Conservation (phyloP, 2,329 filamentous ascomycete species). For the Grosmannia serpens region DNA sequence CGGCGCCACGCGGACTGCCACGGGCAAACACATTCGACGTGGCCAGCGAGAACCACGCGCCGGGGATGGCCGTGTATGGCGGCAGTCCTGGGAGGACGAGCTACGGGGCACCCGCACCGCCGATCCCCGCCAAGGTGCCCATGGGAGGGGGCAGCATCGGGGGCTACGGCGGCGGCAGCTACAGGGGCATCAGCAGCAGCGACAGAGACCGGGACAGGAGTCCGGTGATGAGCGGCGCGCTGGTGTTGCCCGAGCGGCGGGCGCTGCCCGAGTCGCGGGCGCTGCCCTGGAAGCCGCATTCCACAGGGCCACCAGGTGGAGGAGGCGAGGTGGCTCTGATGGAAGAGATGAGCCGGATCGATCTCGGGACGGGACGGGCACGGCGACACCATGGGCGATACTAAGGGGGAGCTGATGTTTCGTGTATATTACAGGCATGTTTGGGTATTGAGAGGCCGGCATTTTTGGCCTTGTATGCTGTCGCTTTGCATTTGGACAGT, state of each 20-base stretch:
- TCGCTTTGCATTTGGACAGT: not conserved
- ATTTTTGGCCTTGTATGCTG: not conserved
- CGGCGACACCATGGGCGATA: conserved; percentile 27
- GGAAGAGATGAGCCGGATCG: conserved; percentile 59
- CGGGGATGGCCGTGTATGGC: conserved; percentile 16
- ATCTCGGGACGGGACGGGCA: conserved; percentile 50
- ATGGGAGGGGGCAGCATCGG: conserved; percentile 22
- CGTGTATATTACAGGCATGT: not conserved
- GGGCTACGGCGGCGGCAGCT: not conserved
- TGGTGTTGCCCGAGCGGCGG: conserved; percentile 14
- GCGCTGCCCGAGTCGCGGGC: not conserved
- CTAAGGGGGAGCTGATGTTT: not conserved
- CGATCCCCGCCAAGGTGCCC: conserved; percentile 61
- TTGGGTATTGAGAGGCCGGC: not conserved
- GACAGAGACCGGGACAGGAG: conserved; percentile 9
- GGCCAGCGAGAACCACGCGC: conserved; percentile 38
- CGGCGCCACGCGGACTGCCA: conserved; percentile 30
- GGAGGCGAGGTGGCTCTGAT: conserved; percentile 48
- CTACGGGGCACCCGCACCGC: conserved; percentile 29
- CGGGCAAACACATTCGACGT: conserved; percentile 42
- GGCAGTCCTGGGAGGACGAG: conserved; percentile 17
- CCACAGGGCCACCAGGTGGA: conserved; percentile 22
- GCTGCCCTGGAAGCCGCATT: conserved; percentile 6
- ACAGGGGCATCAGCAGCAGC: conserved; percentile 4
- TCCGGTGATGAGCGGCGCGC: conserved; percentile 21